Percentiles rank a stretch among this genome's conserved stretches.
These are phyloP conservation scores for Xanthoparmelia taractica DNA, from an alignment of 495 filamentous ascomycete species.

Conservation along the genomic window DNA sequence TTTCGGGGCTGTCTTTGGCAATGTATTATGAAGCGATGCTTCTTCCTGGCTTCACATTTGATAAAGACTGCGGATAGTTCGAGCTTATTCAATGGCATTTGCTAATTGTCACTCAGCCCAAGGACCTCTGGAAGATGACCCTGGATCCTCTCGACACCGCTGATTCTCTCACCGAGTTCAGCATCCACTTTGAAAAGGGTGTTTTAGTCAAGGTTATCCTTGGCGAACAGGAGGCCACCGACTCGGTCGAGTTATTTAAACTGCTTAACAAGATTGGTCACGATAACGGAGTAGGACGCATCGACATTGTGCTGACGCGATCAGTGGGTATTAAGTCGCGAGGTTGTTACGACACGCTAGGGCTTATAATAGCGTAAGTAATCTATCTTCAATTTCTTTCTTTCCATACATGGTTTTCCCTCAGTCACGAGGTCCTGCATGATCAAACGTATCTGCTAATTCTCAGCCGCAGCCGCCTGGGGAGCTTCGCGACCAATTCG, in stretches of 20 bases:
- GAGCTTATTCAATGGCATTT: background rate
- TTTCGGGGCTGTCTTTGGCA: background rate
- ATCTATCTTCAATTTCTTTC: background rate
- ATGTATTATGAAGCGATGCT: background rate
- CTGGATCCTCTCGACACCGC: background rate
- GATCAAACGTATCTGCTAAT: background rate
- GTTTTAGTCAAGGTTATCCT: background rate
- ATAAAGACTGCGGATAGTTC: background rate
- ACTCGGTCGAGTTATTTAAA: background rate
- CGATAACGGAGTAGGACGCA: background rate
- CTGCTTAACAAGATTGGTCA: background rate
- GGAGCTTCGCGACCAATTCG: background rate
- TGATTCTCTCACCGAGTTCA: background rate
- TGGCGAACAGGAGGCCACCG: background rate
- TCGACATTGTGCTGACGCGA: background rate
- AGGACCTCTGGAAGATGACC: background rate
- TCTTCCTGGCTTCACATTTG: background rate
- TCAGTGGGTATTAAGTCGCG: background rate
- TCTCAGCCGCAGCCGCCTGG: slow-evolving; percentile 3
- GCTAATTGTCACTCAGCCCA: background rate
- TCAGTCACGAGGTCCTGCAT: background rate
- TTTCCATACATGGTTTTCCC: background rate
- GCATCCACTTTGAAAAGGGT: background rate
- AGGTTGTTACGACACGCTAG: background rate
- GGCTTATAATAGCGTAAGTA: background rate